Base-by-base conservation (phyloP, 768 basidiomycete genomes). In the Cyclocybe cylindracea region DNA sequence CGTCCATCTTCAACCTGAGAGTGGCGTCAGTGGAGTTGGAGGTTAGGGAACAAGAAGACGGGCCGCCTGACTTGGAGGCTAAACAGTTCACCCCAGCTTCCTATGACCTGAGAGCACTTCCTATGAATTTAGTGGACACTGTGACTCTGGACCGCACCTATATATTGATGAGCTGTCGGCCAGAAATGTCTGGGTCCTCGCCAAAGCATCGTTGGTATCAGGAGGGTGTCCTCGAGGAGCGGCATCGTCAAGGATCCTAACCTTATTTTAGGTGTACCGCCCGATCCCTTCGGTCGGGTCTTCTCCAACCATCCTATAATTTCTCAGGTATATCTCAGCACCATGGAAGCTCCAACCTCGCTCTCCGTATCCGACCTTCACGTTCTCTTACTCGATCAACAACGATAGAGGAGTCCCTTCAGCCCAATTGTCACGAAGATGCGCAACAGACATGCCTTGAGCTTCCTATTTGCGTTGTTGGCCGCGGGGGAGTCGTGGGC, bases 401-500 rank as follows among this genome's bases (percentile, higher is more conserved):
- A 19, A 16, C 41, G 32, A 32, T 14, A 18, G 36, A 11, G 3
- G 37, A 7, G 34, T 14, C 42, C 29, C 38, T 29, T 10, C 39
- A 18, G 34, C 43, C 36, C 19, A 36, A 19, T 42, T 47, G 16
- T 33, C 29, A 34, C 52, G 40, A 39, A 48, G 44, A 50, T 56
- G 59, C 45, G 41, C 48, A 31, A 44, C 43, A 14, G 16, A 44
- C 49, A 44, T 44, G 45, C 34, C 14, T 33, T 38, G 29, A 51
- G 11, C 48, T 3, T 61, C 35, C 41, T 65, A 39, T 41, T 68
- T 38, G 32, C 55, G 4, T 51, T 70, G 5, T 54, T 70, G 33
- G 36, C 44, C 37, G 53, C 59, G 16, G 53, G 61, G 19, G 38
- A 61, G 6, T 66, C 58, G 11, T 33, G 55, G 4, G 78, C 76